phyloP scores from a whole-genome alignment of 2,329 filamentous ascomycete species.

The Magnaporthiopsis incrustans region DNA sequence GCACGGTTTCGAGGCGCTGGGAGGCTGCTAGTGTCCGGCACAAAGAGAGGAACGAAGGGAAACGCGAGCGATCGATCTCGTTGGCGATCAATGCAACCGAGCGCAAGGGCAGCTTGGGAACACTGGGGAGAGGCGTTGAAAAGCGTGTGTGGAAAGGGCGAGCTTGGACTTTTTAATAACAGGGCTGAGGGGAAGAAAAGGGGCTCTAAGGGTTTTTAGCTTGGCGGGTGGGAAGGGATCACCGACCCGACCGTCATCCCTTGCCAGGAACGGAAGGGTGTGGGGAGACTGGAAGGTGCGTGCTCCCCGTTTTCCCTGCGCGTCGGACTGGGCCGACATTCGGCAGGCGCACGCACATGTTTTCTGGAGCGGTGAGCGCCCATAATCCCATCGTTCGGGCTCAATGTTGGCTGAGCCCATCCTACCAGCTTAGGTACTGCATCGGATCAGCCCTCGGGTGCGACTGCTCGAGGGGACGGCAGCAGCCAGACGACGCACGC shows the following conservation, averaged over 20 bases:
- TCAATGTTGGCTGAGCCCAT: background rate
- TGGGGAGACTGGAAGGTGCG: background rate
- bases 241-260: background rate
- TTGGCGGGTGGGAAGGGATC: background rate
- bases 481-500: no score
- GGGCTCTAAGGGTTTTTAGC: background rate
- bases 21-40: background rate
- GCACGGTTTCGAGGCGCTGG: background rate
- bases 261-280: background rate
- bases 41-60: background rate
- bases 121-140: background rate
- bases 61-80: background rate
- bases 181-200: background rate
- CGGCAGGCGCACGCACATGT: background rate
- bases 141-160: background rate
- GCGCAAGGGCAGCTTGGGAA: background rate
- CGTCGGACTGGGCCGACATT: background rate
- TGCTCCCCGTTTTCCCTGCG: background rate
- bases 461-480: background rate
- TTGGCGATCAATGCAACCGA: background rate
- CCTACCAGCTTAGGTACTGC: background rate
- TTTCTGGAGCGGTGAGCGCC: background rate
- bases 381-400: no score
- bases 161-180: background rate
- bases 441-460: background rate